Evolutionary conservation across 805 yeast species (phyloP), one percentile per base, ranked within the genome.

Genomic region (Schwanniomyces occidentalis): DNA sequence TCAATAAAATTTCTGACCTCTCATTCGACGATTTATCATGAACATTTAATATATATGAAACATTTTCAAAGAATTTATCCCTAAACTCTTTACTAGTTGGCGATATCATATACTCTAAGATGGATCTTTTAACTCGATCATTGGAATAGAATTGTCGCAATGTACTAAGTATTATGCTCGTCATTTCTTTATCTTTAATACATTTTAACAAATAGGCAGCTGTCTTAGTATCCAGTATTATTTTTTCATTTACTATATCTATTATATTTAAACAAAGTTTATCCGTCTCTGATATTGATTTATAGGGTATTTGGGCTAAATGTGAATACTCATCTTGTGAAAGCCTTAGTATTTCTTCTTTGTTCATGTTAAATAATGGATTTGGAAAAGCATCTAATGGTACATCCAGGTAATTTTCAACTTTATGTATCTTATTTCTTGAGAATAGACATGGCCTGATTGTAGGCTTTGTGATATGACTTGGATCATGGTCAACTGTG

Each of bases 301-400:
- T 46, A 41, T 50, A 51, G 1, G 64, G 63, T 13, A 61, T 40
- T 5, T 39, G 33, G 3, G 52, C 37, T n/a, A 67, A 46, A 35
- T 62, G 58, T 7, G 25, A 15, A 28, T 58, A 56, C 20, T 61
- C 61, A 4, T 34, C 13, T 6, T 35, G 37, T 6, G 42, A 38
- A 19, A 68, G 51, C 2, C 22, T 20, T n/a, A 51, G 21, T 1
- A 67, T 34, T 27, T 63, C 56, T 1, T 44, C 46, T 27, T 55
- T 54, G 10, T 46, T 24, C 56, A 62, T 53, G 10, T 46, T 34
- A 34, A 49, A 57, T 22, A 67, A 50, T 3, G 73, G 71, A 30
- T 66, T 65, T 5, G 65, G 64, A 37, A 48, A 51, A 5, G 54
- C 40, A 28, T 55, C 52, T 14, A 27, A 23, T 5, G 54, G 52